A percentile compares a stretch with the other conserved stretches of the same genome.
These are phyloP conservation scores for Trichoderma semiorbis DNA, from an alignment of 2,329 filamentous ascomycete species.

Conservation along the genomic window DNA sequence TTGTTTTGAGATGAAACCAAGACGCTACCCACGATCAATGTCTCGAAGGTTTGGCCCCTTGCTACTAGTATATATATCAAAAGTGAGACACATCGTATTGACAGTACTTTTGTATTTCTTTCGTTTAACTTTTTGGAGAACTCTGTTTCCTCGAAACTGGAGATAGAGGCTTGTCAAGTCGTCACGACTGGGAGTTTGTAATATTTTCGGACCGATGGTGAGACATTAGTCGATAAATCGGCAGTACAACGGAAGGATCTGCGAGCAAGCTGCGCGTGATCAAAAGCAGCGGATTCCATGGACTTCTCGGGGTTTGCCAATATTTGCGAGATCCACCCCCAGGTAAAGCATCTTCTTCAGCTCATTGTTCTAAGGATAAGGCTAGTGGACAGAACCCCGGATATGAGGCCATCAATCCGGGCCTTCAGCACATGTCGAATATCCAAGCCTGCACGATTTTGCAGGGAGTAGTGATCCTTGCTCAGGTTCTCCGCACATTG, in stretches of 20 bases:
- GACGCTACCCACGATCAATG: not conserved
- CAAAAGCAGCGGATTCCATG: not conserved
- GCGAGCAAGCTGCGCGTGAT: not conserved
- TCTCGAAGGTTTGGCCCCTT: no score
- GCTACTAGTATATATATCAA: not conserved
- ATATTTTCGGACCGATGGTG: conserved; percentile 5
- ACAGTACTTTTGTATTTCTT: not conserved
- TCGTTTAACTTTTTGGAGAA: not conserved
- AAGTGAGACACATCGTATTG: not conserved
- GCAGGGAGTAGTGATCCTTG: not conserved
- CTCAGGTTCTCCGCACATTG: not conserved
- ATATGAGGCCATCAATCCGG: not conserved
- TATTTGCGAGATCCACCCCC: not conserved
- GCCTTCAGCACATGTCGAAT: not conserved
- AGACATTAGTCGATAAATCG: not conserved
- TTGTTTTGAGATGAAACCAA: not conserved
- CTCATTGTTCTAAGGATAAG: not conserved
- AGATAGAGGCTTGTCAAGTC: not conserved
- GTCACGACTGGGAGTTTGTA: not conserved
- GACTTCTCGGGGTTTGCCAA: not conserved
- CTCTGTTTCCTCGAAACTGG: not conserved
- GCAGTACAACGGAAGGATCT: conserved; percentile 6
- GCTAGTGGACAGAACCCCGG: not conserved
- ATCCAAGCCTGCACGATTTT: not conserved
- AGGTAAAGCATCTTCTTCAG: not conserved